phyloP scores from a whole-genome alignment of 176 grass and related monocot species.

The Phragmites australis region DNA sequence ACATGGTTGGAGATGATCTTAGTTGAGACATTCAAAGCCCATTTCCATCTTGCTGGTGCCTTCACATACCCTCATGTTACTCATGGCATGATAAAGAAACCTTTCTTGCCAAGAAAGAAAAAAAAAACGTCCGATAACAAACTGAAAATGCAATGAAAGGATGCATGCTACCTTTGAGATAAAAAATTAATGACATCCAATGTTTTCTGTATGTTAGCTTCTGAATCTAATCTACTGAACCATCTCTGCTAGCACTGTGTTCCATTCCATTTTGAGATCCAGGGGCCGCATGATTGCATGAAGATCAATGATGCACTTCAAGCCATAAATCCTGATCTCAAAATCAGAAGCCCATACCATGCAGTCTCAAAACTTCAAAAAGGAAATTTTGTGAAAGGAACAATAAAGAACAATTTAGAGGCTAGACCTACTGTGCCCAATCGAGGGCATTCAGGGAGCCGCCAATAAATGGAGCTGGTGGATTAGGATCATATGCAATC shows the following conservation, averaged over 20 bases:
- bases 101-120: neutral
- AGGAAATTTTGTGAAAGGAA: neutral
- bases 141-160: constrained; percentile 4
- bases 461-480: constrained; percentile 77
- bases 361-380: constrained; percentile 24
- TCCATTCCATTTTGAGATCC: constrained; percentile 93
- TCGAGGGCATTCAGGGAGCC: constrained; percentile 75
- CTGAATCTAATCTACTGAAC: constrained; percentile 72
- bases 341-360: constrained; percentile 39
- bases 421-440: constrained; percentile 87
- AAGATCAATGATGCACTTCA: constrained; percentile 97
- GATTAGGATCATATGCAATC: constrained; percentile 86
- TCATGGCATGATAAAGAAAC: constrained; percentile 4
- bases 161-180: constrained; percentile 58
- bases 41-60: neutral
- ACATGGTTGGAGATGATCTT: too few relatives aligned
- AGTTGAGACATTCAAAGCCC: neutral
- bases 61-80: constrained; percentile 14
- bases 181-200: constrained; percentile 76
- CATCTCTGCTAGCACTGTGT: constrained; percentile 93
- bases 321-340: constrained; percentile 62
- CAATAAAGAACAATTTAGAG: constrained; percentile 42
- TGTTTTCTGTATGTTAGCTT: constrained; percentile 65
- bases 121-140: neutral
- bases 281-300: constrained; percentile 86